Conservation (phyloP, 2,329 filamentous ascomycete genomes). For the Aspergillus tubingensis region DNA sequence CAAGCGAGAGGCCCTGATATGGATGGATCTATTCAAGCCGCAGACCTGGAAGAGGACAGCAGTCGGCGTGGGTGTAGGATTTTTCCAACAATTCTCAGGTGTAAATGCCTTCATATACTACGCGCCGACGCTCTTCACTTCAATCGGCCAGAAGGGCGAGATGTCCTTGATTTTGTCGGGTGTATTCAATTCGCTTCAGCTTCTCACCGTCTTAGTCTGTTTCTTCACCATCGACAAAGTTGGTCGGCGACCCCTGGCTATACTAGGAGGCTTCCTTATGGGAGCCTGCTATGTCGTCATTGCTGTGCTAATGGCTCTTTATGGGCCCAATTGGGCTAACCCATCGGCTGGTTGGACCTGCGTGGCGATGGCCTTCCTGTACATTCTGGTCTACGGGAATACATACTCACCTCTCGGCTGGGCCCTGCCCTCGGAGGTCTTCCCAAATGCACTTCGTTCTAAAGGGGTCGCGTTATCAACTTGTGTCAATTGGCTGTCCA, state of each 20-base stretch:
- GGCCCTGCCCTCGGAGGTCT: conserved; percentile 41
- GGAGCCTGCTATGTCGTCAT: neutral
- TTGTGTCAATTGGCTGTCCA: conserved; percentile 41
- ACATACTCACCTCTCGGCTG: conserved; percentile 40
- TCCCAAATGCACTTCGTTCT: conserved; percentile 34
- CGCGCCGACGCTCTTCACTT: conserved; percentile 44
- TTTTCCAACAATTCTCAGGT: conserved; percentile 48
- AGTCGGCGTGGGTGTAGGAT: conserved; percentile 45
- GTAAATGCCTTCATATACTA: conserved; percentile 55
- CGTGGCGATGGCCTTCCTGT: conserved; percentile 50
- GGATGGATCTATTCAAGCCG: conserved; percentile 51
- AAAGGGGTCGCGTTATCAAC: conserved; percentile 41
- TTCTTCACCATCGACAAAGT: conserved; percentile 30
- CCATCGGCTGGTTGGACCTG: neutral
- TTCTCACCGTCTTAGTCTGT: conserved; percentile 65
- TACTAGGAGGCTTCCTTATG: conserved; percentile 56
- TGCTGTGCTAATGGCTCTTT: neutral
- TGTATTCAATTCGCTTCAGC: conserved; percentile 46
- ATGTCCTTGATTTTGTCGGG: conserved; percentile 67
- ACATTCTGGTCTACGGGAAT: conserved; percentile 67
- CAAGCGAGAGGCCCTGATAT: conserved; percentile 31
- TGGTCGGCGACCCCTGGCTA: conserved; percentile 57
- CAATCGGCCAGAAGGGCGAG: conserved; percentile 31
- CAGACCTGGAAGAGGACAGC: conserved; percentile 37
- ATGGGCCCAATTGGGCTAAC: neutral